phyloP scores from a whole-genome alignment of 371 early-diverging fungal species.

The Actinomortierella ambigua region DNA sequence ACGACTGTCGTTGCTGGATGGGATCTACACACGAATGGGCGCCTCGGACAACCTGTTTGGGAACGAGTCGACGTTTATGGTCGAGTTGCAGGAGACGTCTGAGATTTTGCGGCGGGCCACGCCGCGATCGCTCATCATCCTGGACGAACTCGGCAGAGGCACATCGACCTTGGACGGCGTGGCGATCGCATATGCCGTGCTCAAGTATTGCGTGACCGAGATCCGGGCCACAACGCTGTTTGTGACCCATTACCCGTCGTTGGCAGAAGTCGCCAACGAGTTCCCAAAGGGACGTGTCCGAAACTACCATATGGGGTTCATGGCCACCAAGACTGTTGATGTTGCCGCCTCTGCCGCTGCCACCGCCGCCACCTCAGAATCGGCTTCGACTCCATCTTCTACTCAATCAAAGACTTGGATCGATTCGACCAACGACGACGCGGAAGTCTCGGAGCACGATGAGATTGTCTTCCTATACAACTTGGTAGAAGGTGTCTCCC shows the following conservation, averaged over 20 bases:
- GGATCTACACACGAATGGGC: slow-evolving; percentile 88
- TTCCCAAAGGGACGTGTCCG: slow-evolving; percentile 48
- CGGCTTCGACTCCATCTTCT: background rate
- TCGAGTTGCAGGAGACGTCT: slow-evolving; percentile 97
- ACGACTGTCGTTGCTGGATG: slow-evolving; percentile 86
- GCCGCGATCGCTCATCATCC: slow-evolving; percentile 82
- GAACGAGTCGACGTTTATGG: slow-evolving; percentile 97
- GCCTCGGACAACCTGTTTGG: slow-evolving; percentile 74
- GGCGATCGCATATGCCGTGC: slow-evolving; percentile 88
- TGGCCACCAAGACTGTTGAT: slow-evolving; percentile 51
- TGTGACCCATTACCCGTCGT: slow-evolving; percentile 94
- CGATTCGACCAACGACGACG: background rate
- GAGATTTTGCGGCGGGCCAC: slow-evolving; percentile 89
- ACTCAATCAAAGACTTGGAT: background rate
- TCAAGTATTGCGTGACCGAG: slow-evolving; percentile 70
- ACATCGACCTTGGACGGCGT: slow-evolving; percentile 95
- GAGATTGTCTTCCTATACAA: slow-evolving; percentile 89
- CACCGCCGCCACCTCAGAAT: background rate
- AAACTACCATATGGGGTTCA: slow-evolving; percentile 77
- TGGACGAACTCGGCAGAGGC: slow-evolving; percentile 99
- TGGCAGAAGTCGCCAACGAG: slow-evolving; percentile 53
- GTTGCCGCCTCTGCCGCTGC: slow-evolving; percentile 5
- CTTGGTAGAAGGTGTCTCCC: slow-evolving; percentile 76
- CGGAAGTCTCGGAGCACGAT: slow-evolving; percentile 23
- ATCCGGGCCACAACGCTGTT: slow-evolving; percentile 65